Conservation (phyloP, 2,329 filamentous ascomycete genomes). For the Diaporthe aspalathi region DNA sequence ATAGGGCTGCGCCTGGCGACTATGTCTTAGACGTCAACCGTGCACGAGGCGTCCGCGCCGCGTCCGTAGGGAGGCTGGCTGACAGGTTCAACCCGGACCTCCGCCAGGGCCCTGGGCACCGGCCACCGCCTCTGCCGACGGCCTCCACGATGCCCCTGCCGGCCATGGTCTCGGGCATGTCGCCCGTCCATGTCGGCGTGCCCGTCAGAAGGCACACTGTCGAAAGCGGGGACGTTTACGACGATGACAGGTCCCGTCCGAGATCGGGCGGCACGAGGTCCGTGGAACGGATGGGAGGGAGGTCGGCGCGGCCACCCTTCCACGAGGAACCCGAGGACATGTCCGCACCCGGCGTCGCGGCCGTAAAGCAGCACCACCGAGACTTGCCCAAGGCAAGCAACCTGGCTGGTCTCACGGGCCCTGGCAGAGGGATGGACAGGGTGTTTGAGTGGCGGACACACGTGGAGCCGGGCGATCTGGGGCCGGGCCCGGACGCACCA, state of each 20-base stretch:
- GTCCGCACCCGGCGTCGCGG: constrained; percentile 43
- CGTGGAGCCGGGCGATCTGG: constrained; percentile 59
- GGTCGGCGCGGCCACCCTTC: constrained; percentile 38
- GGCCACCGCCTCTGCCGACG: constrained; percentile 44
- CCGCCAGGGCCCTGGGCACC: constrained; percentile 48
- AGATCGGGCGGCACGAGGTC: constrained; percentile 40
- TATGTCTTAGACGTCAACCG: constrained; percentile 59
- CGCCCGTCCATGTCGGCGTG: constrained; percentile 43
- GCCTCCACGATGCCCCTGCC: constrained; percentile 48
- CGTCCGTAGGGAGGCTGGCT: constrained; percentile 62
- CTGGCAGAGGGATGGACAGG: constrained; percentile 58
- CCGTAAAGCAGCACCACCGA: constrained; percentile 43
- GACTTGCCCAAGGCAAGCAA: constrained; percentile 53
- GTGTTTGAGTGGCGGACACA: constrained; percentile 62
- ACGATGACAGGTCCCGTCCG: constrained; percentile 46
- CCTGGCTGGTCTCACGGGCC: constrained; percentile 60
- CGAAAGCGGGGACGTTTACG: constrained; percentile 55
- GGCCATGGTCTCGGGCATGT: constrained; percentile 50
- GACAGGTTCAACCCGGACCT: constrained; percentile 61
- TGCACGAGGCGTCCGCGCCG: constrained; percentile 54
- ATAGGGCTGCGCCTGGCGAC: constrained; percentile 52
- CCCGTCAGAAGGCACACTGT: constrained; percentile 54
- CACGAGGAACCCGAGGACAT: constrained; percentile 49
- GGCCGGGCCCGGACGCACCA: constrained; percentile 47
- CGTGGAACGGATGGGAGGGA: constrained; percentile 39